Base-by-base conservation (phyloP, 331 rosid genomes). In the Quercus lobata region DNA sequence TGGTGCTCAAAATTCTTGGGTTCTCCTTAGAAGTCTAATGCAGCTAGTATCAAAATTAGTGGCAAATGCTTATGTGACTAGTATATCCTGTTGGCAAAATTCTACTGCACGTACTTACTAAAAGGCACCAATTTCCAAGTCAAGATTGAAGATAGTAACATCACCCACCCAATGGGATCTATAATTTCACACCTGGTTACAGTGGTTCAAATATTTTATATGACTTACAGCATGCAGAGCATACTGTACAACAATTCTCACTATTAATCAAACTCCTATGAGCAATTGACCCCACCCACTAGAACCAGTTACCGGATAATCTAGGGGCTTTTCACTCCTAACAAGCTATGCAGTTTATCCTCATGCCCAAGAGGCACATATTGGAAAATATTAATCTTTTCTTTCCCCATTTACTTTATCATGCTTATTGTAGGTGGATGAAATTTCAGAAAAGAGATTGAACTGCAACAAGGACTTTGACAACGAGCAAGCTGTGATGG, bases 291-390 rank as follows among this genome's bases (percentile, higher is more conserved):
- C 49, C 1, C 49, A 41, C 49, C 49, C 0, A 0, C 49, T 0
- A 41, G 0, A 41, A 41, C 49, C 4, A 41, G 0, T 41, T 41
- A 41, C 49, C 0, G 0, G 0, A 0, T 41, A 41, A 9, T 41
- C 49, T 0, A 9, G 14, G 1, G 1, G 12, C 0, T 41, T 41
- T 41, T 37, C 0, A 41, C 49, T 2, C 49, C 1, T 0, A 0
- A 41, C 14, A 9, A 0, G 49, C 14, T 41, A 41, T 9, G 46
- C 2, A 8, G 0, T 8, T 37, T 37, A 37, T 37, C 46, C 46
- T 2, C 46, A 37, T 2, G 46, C 46, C 46, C 46, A 37, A 37
- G 46, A 37, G 0, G 44, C 0, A 0, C 44, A 37, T 37, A 0
- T 37, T 37, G 46, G 3, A 37, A 37, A 37, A 8, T 37, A 37